phyloP scores from a whole-genome alignment of 331 rosid species.

The Malus hybrid region DNA sequence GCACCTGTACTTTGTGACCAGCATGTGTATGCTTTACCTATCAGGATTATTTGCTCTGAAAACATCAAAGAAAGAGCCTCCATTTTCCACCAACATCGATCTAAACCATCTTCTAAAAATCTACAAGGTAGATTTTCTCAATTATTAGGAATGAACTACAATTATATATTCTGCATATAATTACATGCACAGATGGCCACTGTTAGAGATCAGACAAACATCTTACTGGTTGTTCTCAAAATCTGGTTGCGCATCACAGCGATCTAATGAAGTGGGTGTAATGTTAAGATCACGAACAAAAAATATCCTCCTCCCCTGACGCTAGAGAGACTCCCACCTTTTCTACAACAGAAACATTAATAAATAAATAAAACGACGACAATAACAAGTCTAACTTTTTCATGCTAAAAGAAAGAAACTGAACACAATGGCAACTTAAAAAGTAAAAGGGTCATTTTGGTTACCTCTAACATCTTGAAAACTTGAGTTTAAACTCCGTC shows the following conservation, averaged over 20 bases:
- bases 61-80: slow-evolving; percentile 69
- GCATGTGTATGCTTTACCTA: slow-evolving; percentile 78
- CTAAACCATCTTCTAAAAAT: slow-evolving; percentile 91
- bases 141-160: not conserved
- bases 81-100: slow-evolving; percentile 52
- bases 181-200: slow-evolving; percentile 1
- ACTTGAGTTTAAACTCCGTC: slow-evolving; percentile 59
- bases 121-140: slow-evolving; percentile 34
- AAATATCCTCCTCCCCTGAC: slow-evolving; percentile 57
- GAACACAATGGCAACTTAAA: not conserved
- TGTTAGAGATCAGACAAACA: slow-evolving; percentile 12
- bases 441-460: not conserved
- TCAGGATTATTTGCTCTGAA: slow-evolving; percentile 80
- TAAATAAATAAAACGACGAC: not conserved
- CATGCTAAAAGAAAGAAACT: not conserved
- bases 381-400: not conserved
- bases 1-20: slow-evolving; percentile 94
- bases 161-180: not conserved
- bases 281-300: slow-evolving; percentile 95
- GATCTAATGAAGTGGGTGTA: slow-evolving; percentile 81
- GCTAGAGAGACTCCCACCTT: slow-evolving; percentile 82
- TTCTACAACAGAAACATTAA: slow-evolving; percentile 50
- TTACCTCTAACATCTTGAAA: slow-evolving; percentile 73
- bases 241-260: slow-evolving; percentile 88
- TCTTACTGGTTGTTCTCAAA: slow-evolving; percentile 78